Conservation (phyloP, 345 rosid genomes). For the Brassica napus region Da-Ae NC_063434.1:21803001-21803500, state of each 20-base stretch:
- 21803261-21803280: conserved; percentile 10
- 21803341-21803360: not conserved
- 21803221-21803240: conserved; percentile 9
- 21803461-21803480: not conserved
- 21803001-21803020: conserved; percentile 29
- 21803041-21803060: not conserved
- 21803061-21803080: conserved; percentile 19
- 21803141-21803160: conserved; percentile 5
- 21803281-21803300: conserved; percentile 15
- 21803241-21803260: conserved; percentile 29
- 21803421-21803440: not conserved
- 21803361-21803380: not conserved
- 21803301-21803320: conserved; percentile 32
- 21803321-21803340: not conserved
- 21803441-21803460: not conserved
- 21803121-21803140: conserved; percentile 6
- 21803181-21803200: conserved; percentile 37
- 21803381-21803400: conserved; percentile 3
- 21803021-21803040: conserved; percentile 12
- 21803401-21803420: conserved; percentile 1
- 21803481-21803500: not conserved
- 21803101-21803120: conserved; percentile 16
- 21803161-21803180: not conserved
- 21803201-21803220: conserved; percentile 17
- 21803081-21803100: conserved; percentile 6